phyloP scores from a whole-genome alignment of 768 basidiomycete species.

The Amanita rubescens region DNA sequence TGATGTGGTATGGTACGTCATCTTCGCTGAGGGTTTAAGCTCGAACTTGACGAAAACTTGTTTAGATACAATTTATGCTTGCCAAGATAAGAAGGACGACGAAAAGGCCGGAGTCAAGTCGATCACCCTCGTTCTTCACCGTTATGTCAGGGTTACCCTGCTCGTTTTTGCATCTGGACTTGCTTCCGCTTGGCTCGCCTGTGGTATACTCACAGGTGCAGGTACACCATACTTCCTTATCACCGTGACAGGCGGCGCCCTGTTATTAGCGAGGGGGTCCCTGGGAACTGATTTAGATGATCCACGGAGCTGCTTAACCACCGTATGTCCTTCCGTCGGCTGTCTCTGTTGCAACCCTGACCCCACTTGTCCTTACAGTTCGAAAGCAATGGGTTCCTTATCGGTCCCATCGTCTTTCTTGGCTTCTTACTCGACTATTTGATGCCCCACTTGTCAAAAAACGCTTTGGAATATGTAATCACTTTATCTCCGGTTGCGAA shows the following conservation, averaged over 20 bases:
- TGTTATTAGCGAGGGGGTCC: constrained; percentile 7
- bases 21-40: background rate
- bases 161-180: constrained; percentile 32
- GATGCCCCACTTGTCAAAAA: background rate
- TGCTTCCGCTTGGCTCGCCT: constrained; percentile 28
- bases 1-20: background rate
- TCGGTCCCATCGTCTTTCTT: constrained; percentile 6
- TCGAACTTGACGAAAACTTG: background rate
- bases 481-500: too few relatives aligned
- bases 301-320: background rate
- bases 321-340: background rate
- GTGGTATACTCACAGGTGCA: constrained; percentile 30
- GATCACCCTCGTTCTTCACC: constrained; percentile 46
- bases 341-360: background rate
- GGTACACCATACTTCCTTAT: constrained; percentile 26
- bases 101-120: constrained; percentile 46
- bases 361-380: constrained; percentile 4
- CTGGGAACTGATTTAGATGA: background rate
- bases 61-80: constrained; percentile 45
- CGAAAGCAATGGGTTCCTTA: constrained; percentile 7
- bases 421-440: constrained; percentile 8
- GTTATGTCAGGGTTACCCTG: constrained; percentile 34
- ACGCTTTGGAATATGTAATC: background rate
- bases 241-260: constrained; percentile 13
- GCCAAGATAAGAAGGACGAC: constrained; percentile 52